Evolutionary conservation across 75 land plant genomes (phyloP), one percentile per base, ranked within the genome.

Genomic region (Adiantum capillusveneris): DNA sequence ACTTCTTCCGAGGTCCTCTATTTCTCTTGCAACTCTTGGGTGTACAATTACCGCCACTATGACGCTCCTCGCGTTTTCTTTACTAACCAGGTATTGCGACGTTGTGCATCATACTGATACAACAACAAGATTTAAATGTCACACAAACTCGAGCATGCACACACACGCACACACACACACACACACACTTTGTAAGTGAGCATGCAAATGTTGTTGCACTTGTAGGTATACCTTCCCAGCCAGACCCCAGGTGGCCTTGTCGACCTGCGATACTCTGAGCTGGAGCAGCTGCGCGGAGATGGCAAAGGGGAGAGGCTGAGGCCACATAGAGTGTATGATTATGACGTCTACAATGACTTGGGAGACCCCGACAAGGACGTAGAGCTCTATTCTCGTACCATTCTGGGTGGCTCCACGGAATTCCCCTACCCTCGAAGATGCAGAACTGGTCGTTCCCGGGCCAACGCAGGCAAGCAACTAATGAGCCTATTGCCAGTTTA

Each of bases 341-440:
- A 63, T 18, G 71, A 34, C 36, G 57, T 63, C 17, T 68, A 68
- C 57, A 68, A 68, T 21, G 71, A 68, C 39, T 25, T 68, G 45
- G 71, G 71, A 3, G 57, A 68, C 7, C 37, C 49, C 0, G 68
- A 63, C 29, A 65, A 16, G 11, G 45, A 29, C 18, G 12, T 19
- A 21, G 19, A 62, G 9, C 56, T 68, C 14, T 26, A 52, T 1
- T 19, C 22, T 17, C 12, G 77, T 13, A 18, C 44, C 0, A 54
- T 62, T 6, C 28, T 68, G 0, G 71, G 68, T 20, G 71, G 67
- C 26, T 67, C 69, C 1, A 24, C 1, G 0, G 56, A 58, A 1
- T 34, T 45, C 65, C 69, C 69, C 17, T 68, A 68, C 52, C 71
- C 71, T 0, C 44, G 71, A 1, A 59, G 71, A n/a, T 63, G 71